Conservation (phyloP, 106 monocot species). For the Dendrobium catenatum region DNA sequence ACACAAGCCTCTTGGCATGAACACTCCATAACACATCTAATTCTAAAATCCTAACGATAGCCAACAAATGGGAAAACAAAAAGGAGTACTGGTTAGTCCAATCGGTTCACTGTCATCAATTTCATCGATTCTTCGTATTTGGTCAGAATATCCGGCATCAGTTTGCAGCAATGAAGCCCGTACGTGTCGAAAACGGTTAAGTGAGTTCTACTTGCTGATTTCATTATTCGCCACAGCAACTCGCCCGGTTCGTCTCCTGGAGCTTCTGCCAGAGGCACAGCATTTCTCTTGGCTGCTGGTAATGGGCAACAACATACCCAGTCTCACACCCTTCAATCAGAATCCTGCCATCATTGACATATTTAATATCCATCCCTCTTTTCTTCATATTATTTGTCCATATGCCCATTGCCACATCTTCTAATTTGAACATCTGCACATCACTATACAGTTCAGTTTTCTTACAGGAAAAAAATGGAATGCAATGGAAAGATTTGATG, state of each 20-base stretch:
- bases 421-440: slow-evolving; percentile 92
- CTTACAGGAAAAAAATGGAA: neutral
- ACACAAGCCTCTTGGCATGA: no score
- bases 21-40: neutral
- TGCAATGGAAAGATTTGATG: neutral
- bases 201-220: neutral
- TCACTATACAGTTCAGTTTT: neutral
- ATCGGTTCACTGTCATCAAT: neutral
- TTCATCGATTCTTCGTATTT: neutral
- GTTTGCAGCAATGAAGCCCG: neutral
- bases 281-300: slow-evolving; percentile 83
- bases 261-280: slow-evolving; percentile 87
- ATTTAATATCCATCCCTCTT: slow-evolving; percentile 47
- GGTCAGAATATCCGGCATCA: neutral
- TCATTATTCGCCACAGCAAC: slow-evolving; percentile 42
- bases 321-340: slow-evolving; percentile 52
- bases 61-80: neutral
- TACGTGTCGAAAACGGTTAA: neutral
- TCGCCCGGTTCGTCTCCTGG: slow-evolving; percentile 40
- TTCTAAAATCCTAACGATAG: neutral
- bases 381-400: slow-evolving; percentile 74
- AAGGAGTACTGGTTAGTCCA: neutral
- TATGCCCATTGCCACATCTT: slow-evolving; percentile 98
- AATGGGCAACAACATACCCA: slow-evolving; percentile 86
- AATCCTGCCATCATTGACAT: slow-evolving; percentile 63